Evolutionary conservation across 2,329 filamentous ascomycete species (phyloP), one percentile per base, ranked within the genome.

Genomic region (Stachybotrys elegans): DNA sequence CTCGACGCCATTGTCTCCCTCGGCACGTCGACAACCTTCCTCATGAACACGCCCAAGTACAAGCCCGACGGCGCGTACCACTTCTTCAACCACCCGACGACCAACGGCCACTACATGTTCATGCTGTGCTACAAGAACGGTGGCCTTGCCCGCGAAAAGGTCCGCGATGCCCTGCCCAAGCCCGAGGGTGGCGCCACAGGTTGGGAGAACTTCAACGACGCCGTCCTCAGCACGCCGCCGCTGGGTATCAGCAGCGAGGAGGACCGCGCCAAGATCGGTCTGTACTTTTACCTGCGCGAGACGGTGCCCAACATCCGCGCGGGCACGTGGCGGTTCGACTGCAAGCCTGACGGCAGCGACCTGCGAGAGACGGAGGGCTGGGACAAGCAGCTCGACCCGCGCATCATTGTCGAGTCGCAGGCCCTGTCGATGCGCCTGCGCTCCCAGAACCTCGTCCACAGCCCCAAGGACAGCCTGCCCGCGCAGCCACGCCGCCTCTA

Each of bases 111-210:
- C 48, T 96, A 95, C 77, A 97, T 98, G 93, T 97, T 98, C 69
- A 98, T 98, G 93, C 81, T 98, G 27, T 98, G 93, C 76, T 98
- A 97, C 75, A 97, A 97, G 70, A 98, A 98, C 68, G 93, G 93
- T 54, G 90, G 90, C 3, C 81, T 97, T 2, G 92, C 93, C 2
- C 86, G 93, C 36, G 93, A 98, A 63, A 83, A 87, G 57, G 81
- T 97, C 49, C 86, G 93, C 43, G 89, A 98, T 60, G 75, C 79
- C 0, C 79, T 97, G 42, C 85, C 89, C 32, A 64, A 69, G 19
- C 66, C 68, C 21, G 63, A 71, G 9, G 44, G 48, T 21, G 61
- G 65, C 22, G 53, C 65, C 5, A 74, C 84, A 44, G 71, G 74
- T 11, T 98, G 93, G 93, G 78, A 80, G 41, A 75, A 67, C 42